Evolutionary conservation across 1,284 basidiomycete species (phyloP), one percentile per base, ranked within the genome.

Genomic region (Tetrapyrgos nigripes): DNA sequence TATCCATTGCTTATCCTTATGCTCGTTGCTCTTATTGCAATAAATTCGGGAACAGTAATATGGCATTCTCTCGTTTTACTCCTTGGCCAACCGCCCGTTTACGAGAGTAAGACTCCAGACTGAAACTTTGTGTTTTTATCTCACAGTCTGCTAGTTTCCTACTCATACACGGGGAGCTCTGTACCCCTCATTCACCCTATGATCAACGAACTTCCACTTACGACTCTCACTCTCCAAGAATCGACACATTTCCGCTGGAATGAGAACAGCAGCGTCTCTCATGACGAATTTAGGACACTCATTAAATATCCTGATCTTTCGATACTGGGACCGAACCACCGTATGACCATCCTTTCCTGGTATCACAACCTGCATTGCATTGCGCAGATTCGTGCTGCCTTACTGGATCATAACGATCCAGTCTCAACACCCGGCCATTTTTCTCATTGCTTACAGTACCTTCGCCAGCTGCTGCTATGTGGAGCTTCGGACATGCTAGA

Each of bases 331-430:
- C 27, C 29, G 17, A 43, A 50, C 6, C 27, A 57, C 17, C 49
- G 56, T 17, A 51, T 52, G 56, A 52, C 50, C 19, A 52, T 57
- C 24, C 23, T 33, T 3, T 52, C 56, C 27, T 57, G 49, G 50
- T 57, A 52, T 27, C 56, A 57, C n/a, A 51, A 57, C 14, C 35
- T 57, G 37, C 56, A 57, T 33, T 57, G 56, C 23, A 52, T 57
- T 23, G 37, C 50, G 4, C 50, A 52, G 14, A 13, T 57, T 19
- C 48, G 48, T 43, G 33, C 48, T 11, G 55, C 48, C 1, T 24
- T 57, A 19, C 28, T 21, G 19, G 33, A 50, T 40, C 49, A 43
- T 13, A 28, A 52, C 28, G 50, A 52, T 19, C 14, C 23, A 19
- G 21, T 52, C 49, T 35, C 56, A 3, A 57, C 29, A 21, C 26